Percentiles rank a stretch among this genome's conserved stretches.
phyloP scores from a whole-genome alignment of 805 yeast genomes.

The Kazachstania viticola region DNA sequence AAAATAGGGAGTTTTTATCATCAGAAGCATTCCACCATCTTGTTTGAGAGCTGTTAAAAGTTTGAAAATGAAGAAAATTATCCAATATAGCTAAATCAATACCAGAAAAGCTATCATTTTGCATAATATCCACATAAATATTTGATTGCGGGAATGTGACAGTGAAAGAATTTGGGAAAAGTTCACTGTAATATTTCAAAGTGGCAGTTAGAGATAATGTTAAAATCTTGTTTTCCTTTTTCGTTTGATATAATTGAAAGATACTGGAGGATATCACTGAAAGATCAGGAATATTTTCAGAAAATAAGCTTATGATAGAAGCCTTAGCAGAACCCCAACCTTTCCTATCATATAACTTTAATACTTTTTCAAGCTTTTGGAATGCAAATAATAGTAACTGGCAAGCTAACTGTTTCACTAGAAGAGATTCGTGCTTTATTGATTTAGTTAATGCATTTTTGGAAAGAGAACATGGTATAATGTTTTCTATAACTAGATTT shows the following conservation, averaged over 20 bases:
- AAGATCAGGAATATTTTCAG: conserved; percentile 37
- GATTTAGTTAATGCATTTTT: conserved; percentile 47
- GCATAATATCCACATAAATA: conserved; percentile 28
- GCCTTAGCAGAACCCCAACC: conserved; percentile 32
- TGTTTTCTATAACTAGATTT: conserved; percentile 37
- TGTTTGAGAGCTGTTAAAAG: conserved; percentile 38
- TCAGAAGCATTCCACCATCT: conserved; percentile 71
- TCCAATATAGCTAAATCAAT: conserved; percentile 49
- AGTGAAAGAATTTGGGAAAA: conserved; percentile 28
- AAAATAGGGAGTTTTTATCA: conserved; percentile 48
- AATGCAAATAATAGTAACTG: conserved; percentile 47
- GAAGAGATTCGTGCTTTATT: conserved; percentile 35
- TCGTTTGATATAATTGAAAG: conserved; percentile 30
- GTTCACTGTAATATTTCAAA: conserved; percentile 30
- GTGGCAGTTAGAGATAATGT: conserved; percentile 37
- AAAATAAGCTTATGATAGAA: conserved; percentile 27
- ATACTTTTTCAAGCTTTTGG: conserved; percentile 38
- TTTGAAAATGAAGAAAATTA: conserved; percentile 49
- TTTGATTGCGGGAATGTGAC: conserved; percentile 25
- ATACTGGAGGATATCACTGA: conserved; percentile 29
- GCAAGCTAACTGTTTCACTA: conserved; percentile 53
- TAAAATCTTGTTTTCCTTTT: conserved; percentile 34
- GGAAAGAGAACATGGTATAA: conserved; percentile 56
- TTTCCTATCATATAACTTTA: conserved; percentile 27
- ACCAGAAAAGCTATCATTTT: conserved; percentile 29